These are phyloP conservation scores for Geosiphon pyriformis DNA, from an alignment of 192 early-diverging fungal species.

Conservation along the genomic window DNA sequence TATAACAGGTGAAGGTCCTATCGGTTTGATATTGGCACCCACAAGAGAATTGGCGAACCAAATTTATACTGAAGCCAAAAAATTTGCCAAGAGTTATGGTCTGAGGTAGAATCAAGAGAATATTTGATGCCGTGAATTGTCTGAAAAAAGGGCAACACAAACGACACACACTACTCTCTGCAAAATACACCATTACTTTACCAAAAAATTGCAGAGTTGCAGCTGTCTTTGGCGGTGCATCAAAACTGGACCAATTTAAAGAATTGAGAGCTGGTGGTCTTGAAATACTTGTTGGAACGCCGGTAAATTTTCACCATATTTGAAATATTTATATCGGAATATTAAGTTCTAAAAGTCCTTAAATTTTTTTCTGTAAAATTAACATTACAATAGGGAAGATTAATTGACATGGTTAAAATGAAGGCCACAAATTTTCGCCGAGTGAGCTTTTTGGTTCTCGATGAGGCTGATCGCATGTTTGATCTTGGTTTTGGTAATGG, in stretches of 20 bases:
- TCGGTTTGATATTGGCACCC: conserved; percentile 73
- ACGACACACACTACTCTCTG: conserved; percentile 27
- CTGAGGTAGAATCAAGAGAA: conserved; percentile 40
- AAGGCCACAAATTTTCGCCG: conserved; percentile 77
- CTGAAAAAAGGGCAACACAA: conserved; percentile 14
- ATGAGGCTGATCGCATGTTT: conserved; percentile 97
- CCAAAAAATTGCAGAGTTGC: conserved; percentile 39
- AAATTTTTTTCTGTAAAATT: no score
- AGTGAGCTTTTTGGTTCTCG: conserved; percentile 84
- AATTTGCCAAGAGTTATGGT: conserved; percentile 71
- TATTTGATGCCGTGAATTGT: conserved; percentile 11
- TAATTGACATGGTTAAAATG: conserved; percentile 87
- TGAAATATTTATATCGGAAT: no score
- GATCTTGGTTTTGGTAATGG: conserved; percentile 85
- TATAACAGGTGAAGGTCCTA: conserved; percentile 67
- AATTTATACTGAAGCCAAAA: conserved; percentile 73
- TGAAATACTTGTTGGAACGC: conserved; percentile 80
- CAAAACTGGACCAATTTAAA: conserved; percentile 81
- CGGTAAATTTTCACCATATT: conserved; percentile 31
- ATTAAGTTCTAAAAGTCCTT: no score
- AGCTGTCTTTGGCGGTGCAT: conserved; percentile 75
- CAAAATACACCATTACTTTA: conserved; percentile 6
- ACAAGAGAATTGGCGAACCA: conserved; percentile 76
- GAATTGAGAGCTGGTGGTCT: conserved; percentile 60
- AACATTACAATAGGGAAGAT: conserved; percentile 53